Base-by-base conservation (phyloP, 2,329 filamentous ascomycete genomes). In the Epichloe baconii region DNA sequence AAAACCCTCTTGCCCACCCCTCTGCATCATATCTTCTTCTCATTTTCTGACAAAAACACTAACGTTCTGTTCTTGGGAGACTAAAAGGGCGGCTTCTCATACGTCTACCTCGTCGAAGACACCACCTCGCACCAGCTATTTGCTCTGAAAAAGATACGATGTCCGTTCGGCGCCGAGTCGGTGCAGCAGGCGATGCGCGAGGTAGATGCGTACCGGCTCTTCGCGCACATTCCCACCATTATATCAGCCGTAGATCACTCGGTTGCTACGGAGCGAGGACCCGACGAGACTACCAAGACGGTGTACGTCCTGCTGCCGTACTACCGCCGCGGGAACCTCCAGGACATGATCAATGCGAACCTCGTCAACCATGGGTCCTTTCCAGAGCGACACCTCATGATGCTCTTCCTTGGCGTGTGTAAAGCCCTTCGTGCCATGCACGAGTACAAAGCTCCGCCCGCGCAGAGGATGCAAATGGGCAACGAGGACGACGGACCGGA, bases 281-380 rank as follows among this genome's bases (percentile, higher is more conserved):
- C 71, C 51, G 78, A 80, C 59, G 79, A 80, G 55, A 68, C 66
- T 70, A 77, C 83, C 55, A 97, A 97, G 73, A 97, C 91, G 0
- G 93, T 97, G 49, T 98, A 98, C 68, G 93, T 98, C 55, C 75
- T 98, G 43, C 77, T 98, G 19, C 93, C 93, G 12, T 98, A 97
- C 73, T 98, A 96, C 72, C 78, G 89, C 61, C 78, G 91, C 57
- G 93, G 93, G 14, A 98, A 98, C 67, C 77, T 98, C 38, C 93
- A 98, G 71, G 93, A 98, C 70, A 85, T 94, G 64, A 97, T 98
- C 74, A 98, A 98, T 68, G 91, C 93, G 56, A 98, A 98, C 69
- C 74, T 97, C 50, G 91, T 98, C 68, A 97, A 97, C 68, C 88
- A 95, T 66, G 87, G 86, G 38, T 78, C 77, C 48, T 97, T 98